Evolutionary conservation across 768 basidiomycete genomes (phyloP), one percentile per base, ranked within the genome.

Genomic region (Rubroboletus satanas): DNA sequence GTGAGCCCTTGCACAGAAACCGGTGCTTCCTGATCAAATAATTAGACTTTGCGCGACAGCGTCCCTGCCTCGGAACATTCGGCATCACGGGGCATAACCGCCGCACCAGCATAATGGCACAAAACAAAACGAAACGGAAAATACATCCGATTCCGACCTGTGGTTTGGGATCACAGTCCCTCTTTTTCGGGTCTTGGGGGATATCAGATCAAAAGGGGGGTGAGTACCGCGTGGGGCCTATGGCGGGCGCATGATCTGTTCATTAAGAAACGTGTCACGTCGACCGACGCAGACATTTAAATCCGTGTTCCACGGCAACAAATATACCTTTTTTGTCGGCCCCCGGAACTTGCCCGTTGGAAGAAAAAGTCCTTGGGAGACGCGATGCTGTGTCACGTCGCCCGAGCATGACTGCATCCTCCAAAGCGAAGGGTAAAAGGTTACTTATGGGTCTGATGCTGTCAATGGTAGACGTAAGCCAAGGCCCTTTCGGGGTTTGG

Each of bases 191-290:
- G 32, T n/a, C 32, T 54, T 45, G 32, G 42, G 50, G 50, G 39
- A 6, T 14, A 39, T 15, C 28, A 15, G 5, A 32, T 6, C 29
- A 21, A 45, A 5, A n/a, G 6, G 43, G 12, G 29, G 32, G 53
- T 46, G 36, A 33, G 52, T 49, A 53, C 2, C 2, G 45, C 32
- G 38, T 36, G 50, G 49, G 41, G 43, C 32, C 23, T 14, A 35
- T 38, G 8, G 38, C 52, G 46, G 49, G 49, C 33, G 56, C 51
- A 42, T 32, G 3, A 15, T 26, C n/a, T 11, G 46, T 4, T 53
- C 63, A 21, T n/a, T 14, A 47, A 50, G 10, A 44, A 56, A 65
- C 65, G 65, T 61, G 61, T 56, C 55, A 41, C 7, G 52, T 55
- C 10, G 35, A 38, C 59, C 62, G 59, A 65, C 59, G 44, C 45